These are phyloP conservation scores for Knoxia roxburghii DNA, from an alignment of 257 asterid genomes.

Conservation along the genomic window DNA sequence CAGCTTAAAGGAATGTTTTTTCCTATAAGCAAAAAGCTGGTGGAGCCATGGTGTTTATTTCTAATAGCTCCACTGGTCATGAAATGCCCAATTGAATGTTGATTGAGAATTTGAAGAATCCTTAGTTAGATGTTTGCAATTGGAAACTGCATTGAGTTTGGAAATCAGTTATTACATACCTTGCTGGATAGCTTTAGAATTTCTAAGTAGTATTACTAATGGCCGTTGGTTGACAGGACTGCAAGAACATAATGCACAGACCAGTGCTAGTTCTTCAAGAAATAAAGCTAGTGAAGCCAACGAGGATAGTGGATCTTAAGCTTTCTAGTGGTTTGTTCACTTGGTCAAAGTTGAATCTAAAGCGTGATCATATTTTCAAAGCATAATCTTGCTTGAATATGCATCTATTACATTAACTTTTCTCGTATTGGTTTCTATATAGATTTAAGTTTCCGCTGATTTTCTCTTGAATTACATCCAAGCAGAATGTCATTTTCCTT, in stretches of 20 bases:
- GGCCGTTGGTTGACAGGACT: not conserved
- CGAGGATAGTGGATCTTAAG: not conserved
- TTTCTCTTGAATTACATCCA: not conserved
- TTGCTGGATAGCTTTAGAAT: not conserved
- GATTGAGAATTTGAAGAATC: not conserved
- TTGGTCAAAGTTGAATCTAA: conserved; percentile 1
- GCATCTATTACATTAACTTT: not conserved
- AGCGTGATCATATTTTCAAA: not conserved
- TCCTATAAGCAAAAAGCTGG: not conserved
- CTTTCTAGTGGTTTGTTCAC: not conserved
- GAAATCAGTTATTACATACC: not conserved
- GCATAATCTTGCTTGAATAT: not conserved
- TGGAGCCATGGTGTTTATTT: not conserved
- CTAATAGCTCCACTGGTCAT: not conserved
- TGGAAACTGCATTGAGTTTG: not conserved
- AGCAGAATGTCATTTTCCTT: not conserved
- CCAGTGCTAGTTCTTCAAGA: not conserved
- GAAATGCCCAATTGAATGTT: not conserved
- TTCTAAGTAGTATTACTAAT: not conserved
- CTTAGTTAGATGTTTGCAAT: not conserved
- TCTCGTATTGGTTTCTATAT: not conserved
- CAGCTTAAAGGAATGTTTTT: not conserved
- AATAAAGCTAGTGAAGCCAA: not conserved
- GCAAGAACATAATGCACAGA: not conserved
- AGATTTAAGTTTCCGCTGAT: not conserved